phyloP scores from a whole-genome alignment of 2,329 filamentous ascomycete species.

The Fusarium nygamai region DNA sequence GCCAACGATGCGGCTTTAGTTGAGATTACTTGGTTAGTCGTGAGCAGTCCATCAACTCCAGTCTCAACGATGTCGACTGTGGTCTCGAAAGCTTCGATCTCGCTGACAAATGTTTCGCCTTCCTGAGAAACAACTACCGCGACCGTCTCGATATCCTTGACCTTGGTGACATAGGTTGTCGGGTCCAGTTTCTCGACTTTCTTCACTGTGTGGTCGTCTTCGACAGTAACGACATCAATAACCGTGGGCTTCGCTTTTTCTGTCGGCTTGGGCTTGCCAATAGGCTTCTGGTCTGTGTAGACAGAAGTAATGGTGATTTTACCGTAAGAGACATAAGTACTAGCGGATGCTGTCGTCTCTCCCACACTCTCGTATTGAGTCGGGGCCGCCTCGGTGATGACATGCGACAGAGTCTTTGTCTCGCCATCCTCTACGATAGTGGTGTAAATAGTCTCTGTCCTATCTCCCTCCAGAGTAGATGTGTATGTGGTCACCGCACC shows the following conservation, averaged over 20 bases:
- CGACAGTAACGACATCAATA: slow-evolving; percentile 34
- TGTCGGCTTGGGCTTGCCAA: slow-evolving; percentile 1
- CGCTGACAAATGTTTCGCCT: slow-evolving; percentile 23
- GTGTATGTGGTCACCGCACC: slow-evolving; percentile 3
- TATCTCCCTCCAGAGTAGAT: slow-evolving; percentile 1
- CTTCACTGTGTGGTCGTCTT: slow-evolving; percentile 36
- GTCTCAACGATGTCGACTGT: slow-evolving; percentile 23
- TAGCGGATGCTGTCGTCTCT: slow-evolving; percentile 37
- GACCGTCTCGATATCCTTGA: slow-evolving; percentile 29
- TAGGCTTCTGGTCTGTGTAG: slow-evolving; percentile 30
- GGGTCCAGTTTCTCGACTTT: slow-evolving; percentile 36
- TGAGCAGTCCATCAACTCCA: slow-evolving; percentile 17
- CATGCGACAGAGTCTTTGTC: slow-evolving; percentile 13
- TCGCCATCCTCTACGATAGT: slow-evolving; percentile 21
- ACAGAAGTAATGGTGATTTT: slow-evolving; percentile 39
- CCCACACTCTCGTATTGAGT: slow-evolving; percentile 29
- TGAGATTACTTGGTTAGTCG: slow-evolving; percentile 23
- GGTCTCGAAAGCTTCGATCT: slow-evolving; percentile 18
- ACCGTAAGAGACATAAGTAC: slow-evolving; percentile 39
- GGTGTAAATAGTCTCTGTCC: slow-evolving; percentile 11
- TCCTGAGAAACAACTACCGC: slow-evolving; percentile 21
- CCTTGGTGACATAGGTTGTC: slow-evolving; percentile 34
- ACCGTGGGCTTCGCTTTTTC: slow-evolving; percentile 33
- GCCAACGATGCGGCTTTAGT: slow-evolving; percentile 22
- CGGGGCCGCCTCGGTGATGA: slow-evolving; percentile 13